Conservation (phyloP, 441 rosid genomes). For the Euphorbia schlechtendalii region DNA sequence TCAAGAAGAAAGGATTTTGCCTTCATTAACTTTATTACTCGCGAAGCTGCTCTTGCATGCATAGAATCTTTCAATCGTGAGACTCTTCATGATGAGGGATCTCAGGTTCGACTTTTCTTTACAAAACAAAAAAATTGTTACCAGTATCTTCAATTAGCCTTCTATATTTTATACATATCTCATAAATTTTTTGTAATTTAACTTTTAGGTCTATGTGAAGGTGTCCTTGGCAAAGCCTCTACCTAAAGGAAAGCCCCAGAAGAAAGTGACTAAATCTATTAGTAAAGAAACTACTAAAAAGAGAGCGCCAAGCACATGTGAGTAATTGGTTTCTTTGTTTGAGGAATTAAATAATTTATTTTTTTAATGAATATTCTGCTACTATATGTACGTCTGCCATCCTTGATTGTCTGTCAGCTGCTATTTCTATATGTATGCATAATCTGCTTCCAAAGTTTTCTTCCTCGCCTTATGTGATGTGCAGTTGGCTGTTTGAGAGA, state of each 20-base stretch:
- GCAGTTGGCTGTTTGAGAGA: background rate
- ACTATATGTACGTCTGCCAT: background rate
- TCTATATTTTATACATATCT: background rate
- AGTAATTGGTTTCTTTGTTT: constrained; percentile 13
- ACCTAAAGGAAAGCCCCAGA: constrained; percentile 22
- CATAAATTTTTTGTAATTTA: background rate
- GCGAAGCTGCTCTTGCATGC: constrained; percentile 30
- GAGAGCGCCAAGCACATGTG: constrained; percentile 18
- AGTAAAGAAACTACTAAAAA: constrained; percentile 17
- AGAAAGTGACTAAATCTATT: constrained; percentile 14
- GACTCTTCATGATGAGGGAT: constrained; percentile 14
- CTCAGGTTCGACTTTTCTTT: constrained; percentile 21
- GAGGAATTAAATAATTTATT: too few relatives aligned
- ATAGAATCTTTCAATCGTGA: constrained; percentile 23
- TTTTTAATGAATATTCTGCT: background rate
- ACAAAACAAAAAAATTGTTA: background rate
- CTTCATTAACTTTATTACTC: constrained; percentile 24
- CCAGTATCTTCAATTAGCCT: background rate
- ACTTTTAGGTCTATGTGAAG: constrained; percentile 27
- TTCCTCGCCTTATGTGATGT: background rate
- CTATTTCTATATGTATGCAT: background rate
- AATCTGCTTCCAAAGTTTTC: background rate
- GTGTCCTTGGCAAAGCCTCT: constrained; percentile 32
- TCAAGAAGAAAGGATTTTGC: constrained; percentile 35
- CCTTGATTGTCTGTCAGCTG: background rate